phyloP scores from a whole-genome alignment of 805 yeast species.

The Ascoidea tarda region DNA sequence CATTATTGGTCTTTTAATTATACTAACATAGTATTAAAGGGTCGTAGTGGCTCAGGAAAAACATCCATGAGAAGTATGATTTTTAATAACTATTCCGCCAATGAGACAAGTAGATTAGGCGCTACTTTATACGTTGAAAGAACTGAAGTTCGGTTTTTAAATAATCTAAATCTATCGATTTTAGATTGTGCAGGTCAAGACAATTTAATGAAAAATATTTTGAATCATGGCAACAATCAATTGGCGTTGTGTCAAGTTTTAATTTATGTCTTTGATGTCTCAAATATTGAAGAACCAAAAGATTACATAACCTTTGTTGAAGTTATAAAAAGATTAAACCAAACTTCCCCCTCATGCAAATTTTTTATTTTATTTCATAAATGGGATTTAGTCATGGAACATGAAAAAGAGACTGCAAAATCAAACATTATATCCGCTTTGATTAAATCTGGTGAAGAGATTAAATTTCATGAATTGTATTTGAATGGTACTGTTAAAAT shows the following conservation, averaged over 20 bases:
- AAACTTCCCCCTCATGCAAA: constrained; percentile 81
- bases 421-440: constrained; percentile 65
- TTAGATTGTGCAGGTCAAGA: constrained; percentile 99
- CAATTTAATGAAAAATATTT: constrained; percentile 86
- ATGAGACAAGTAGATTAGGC: constrained; percentile 88
- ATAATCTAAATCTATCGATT: constrained; percentile 86
- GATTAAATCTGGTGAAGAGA: constrained; percentile 32
- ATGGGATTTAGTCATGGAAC: constrained; percentile 88
- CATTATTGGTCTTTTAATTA: not conserved
- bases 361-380: constrained; percentile 87
- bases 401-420: constrained; percentile 82
- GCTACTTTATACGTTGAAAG: constrained; percentile 99
- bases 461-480: constrained; percentile 2
- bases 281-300: constrained; percentile 64
- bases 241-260: constrained; percentile 83
- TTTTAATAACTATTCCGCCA: constrained; percentile 90
- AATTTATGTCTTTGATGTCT: constrained; percentile 94
- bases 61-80: constrained; percentile 96
- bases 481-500: constrained; percentile 31
- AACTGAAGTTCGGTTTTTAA: constrained; percentile 81
- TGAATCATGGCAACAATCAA: constrained; percentile 15
- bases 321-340: constrained; percentile 66
- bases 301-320: constrained; percentile 86
- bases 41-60: constrained; percentile 95
- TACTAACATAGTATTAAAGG: constrained; percentile 33